These are phyloP conservation scores for Batkoa obscura DNA, from an alignment of 371 early-diverging fungal species.

Conservation along the genomic window DNA sequence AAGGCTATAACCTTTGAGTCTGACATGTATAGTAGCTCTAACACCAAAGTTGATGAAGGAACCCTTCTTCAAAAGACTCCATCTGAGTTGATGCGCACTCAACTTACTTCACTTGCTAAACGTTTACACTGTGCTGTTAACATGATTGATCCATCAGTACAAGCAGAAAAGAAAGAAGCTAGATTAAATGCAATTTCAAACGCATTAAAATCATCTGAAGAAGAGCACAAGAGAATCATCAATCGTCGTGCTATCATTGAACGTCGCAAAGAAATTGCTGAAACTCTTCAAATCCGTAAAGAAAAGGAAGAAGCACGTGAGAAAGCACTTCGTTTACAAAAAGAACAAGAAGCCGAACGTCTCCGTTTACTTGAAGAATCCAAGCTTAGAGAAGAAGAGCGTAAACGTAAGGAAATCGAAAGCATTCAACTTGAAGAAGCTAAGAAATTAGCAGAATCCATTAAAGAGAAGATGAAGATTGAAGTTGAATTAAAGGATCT, in stretches of 20 bases:
- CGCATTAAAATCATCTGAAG: conserved; percentile 45
- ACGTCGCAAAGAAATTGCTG: conserved; percentile 78
- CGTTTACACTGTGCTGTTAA: conserved; percentile 65
- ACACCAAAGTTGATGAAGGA: conserved; percentile 46
- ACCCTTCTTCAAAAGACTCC: conserved; percentile 75
- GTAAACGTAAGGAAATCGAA: conserved; percentile 50
- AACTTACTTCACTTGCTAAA: conserved; percentile 52
- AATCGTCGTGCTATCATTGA: conserved; percentile 73
- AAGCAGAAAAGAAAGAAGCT: conserved; percentile 35
- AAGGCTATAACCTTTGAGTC: conserved; percentile 79
- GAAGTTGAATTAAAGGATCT: conserved; percentile 50
- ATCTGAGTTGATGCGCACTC: conserved; percentile 68
- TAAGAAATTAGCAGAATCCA: conserved; percentile 66
- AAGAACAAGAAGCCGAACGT: conserved; percentile 72
- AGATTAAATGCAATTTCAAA: conserved; percentile 37
- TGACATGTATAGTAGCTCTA: conserved; percentile 48
- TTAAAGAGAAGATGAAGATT: conserved; percentile 60
- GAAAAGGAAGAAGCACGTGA: conserved; percentile 65
- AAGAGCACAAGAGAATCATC: conserved; percentile 62
- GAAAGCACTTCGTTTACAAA: conserved; percentile 39
- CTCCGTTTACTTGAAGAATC: conserved; percentile 67
- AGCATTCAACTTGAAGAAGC: conserved; percentile 73
- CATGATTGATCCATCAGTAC: conserved; percentile 62
- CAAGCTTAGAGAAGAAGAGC: conserved; percentile 65
- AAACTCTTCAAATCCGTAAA: conserved; percentile 51